A percentile compares a stretch with the other conserved stretches of the same genome.
phyloP scores from a whole-genome alignment of 441 rosid species.

The Viola pubescens region DNA sequence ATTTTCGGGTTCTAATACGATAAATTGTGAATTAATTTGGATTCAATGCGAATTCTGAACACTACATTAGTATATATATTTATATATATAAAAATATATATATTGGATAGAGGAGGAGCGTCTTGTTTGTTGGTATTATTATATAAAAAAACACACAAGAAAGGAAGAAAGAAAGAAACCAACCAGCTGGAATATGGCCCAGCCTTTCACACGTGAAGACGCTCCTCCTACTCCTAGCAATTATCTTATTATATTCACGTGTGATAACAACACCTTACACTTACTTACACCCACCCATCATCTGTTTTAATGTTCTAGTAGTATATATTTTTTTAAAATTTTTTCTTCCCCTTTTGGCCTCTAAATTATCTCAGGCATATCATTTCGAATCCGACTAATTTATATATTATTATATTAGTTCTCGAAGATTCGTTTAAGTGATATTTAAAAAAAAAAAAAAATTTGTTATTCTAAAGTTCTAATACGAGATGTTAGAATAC shows the following conservation, averaged over 20 bases:
- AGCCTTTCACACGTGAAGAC: conserved; percentile 75
- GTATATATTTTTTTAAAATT: conserved; percentile 21
- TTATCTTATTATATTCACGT: conserved; percentile 46
- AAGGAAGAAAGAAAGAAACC: neutral
- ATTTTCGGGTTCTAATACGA: neutral
- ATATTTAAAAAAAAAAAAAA: no score
- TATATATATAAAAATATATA: conserved; percentile 10
- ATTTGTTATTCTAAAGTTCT: no score
- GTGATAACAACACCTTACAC: conserved; percentile 33
- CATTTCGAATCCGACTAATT: neutral
- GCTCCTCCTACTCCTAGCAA: conserved; percentile 57
- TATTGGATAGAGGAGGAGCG: conserved; percentile 50
- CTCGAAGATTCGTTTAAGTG: neutral
- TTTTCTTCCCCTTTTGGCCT: conserved; percentile 14
- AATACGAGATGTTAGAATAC: no score
- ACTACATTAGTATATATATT: no score
- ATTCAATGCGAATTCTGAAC: no score
- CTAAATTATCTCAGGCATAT: neutral
- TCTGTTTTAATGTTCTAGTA: no score
- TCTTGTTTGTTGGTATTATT: conserved; percentile 20
- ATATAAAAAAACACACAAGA: neutral
- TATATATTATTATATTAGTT: no score
- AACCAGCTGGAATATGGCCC: conserved; percentile 29
- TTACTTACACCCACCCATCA: no score
- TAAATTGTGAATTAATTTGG: no score